Percentiles rank a stretch among this genome's conserved stretches.
Evolutionary conservation across 805 yeast species (phyloP).

Genomic region (Maudiozyma barnettii): DNA sequence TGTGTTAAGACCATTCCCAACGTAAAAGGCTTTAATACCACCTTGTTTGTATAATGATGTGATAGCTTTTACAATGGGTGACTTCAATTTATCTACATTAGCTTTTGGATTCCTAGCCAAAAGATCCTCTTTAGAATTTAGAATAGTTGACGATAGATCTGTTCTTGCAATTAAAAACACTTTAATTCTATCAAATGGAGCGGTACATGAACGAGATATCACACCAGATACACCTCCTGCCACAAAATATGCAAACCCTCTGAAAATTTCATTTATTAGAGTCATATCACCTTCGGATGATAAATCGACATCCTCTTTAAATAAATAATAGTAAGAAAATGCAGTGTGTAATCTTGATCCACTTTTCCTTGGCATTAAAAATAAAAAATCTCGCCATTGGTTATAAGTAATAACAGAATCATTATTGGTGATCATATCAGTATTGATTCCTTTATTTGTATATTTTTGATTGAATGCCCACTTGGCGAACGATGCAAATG

Average conservation of each 20-base stretch:
- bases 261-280: conserved; percentile 62
- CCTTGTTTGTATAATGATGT: conserved; percentile 77
- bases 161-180: conserved; percentile 90
- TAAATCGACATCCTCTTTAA: conserved; percentile 71
- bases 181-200: conserved; percentile 92
- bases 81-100: conserved; percentile 40
- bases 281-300: conserved; percentile 92
- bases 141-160: conserved; percentile 60
- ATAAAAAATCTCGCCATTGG: conserved; percentile 74
- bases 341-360: conserved; percentile 79
- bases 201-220: conserved; percentile 90
- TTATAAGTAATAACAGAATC: conserved; percentile 55
- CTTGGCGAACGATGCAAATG: conserved; percentile 15
- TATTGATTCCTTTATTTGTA: conserved; percentile 4
- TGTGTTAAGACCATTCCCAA: conserved; percentile 91
- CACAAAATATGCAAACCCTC: conserved; percentile 82
- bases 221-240: conserved; percentile 97
- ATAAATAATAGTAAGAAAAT: conserved; percentile 45
- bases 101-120: conserved; percentile 36
- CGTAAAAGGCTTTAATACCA: conserved; percentile 80
- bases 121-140: conserved; percentile 43
- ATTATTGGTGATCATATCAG: conserved; percentile 16
- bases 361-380: conserved; percentile 71
- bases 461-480: conserved; percentile 25
- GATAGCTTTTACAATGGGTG: conserved; percentile 76